Evolutionary conservation across 306 rosid species (phyloP).

Genomic region (Ammopiptanthus mongolicus): DNA sequence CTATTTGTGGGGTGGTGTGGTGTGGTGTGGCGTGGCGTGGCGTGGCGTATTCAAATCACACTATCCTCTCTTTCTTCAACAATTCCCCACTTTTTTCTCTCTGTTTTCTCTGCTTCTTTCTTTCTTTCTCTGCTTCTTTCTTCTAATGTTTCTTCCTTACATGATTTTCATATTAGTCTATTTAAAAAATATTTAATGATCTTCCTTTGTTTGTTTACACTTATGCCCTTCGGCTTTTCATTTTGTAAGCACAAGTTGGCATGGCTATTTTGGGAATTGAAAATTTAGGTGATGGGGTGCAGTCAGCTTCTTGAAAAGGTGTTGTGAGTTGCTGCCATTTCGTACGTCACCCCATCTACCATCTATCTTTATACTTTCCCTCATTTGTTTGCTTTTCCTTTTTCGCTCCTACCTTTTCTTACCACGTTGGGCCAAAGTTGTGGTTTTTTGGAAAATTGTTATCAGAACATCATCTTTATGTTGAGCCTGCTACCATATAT

Average conservation of each 20-base stretch:
- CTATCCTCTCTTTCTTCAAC: constrained; percentile 15
- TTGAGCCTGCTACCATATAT: neutral
- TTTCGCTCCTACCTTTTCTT: neutral
- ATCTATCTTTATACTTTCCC: neutral
- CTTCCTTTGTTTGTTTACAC: neutral
- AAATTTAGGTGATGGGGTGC: constrained; percentile 29
- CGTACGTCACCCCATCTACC: constrained; percentile 32
- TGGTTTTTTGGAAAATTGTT: neutral
- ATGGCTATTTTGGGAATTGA: constrained; percentile 4
- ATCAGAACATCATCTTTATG: neutral
- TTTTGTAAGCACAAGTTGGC: neutral
- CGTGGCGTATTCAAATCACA: constrained; percentile 34
- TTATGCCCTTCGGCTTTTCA: neutral
- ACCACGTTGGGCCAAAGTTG: neutral
- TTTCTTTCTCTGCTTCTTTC: neutral
- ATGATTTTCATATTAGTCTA: neutral
- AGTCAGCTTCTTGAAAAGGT: constrained; percentile 9
- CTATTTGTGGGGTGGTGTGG: constrained; percentile 30
- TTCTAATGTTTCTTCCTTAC: neutral
- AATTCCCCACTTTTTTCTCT: constrained; percentile 62
- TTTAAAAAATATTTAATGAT: neutral
- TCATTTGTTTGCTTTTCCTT: constrained; percentile 1
- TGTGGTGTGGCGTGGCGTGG: too few relatives aligned
- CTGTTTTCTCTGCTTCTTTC: constrained; percentile 6
- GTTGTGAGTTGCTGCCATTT: constrained; percentile 27